Base-by-base conservation (phyloP, 805 yeast species). In the Nakazawaea laoshanensis region DNA sequence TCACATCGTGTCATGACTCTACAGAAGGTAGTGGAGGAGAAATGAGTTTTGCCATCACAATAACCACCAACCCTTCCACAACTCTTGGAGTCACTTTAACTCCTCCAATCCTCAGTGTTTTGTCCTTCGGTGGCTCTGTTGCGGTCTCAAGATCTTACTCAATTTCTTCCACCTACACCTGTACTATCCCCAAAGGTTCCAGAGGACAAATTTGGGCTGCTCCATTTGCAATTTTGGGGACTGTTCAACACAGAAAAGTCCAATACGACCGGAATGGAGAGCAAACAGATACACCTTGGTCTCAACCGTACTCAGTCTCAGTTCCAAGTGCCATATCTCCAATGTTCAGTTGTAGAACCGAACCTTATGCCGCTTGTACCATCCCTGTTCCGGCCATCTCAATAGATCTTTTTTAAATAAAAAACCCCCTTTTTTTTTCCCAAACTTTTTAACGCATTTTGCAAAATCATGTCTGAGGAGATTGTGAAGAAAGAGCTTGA, bases 181-280 rank as follows among this genome's bases (percentile, higher is more conserved):
- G 39, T 15, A 30, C 17, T 14, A 27, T 31, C 11, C 32, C 35
- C 10, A 30, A 36, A 24, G 39, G 39, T n/a, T 24, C 34, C 13
- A 27, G 32, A 28, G 35, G 35, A n/a, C 39, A 36, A 31, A 27
- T 36, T 24, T 36, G 32, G 34, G 39, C 35, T 10, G 24, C 30
- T 6, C 35, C 39, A 7, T 31, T 31, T 31, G 35, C 32, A 12
- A 30, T 31, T 10, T 17, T 24, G 18, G 39, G 27, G 4, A 12
- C 24, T 5, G 12, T 36, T 16, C 32, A 31, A 17, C 35, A 36
- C 7, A 22, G 32, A 11, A n/a, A 13, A 7, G 8, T 22, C 4
- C 30, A 30, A 16, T 5, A 9, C 27, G 27, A 27, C 12, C 12
- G 13, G 16, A 28, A n/a, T 13, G 29, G 13, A 4, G 13, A 27